phyloP scores from a whole-genome alignment of 495 filamentous ascomycete genomes.

The Pyrenula aspistea region DNA sequence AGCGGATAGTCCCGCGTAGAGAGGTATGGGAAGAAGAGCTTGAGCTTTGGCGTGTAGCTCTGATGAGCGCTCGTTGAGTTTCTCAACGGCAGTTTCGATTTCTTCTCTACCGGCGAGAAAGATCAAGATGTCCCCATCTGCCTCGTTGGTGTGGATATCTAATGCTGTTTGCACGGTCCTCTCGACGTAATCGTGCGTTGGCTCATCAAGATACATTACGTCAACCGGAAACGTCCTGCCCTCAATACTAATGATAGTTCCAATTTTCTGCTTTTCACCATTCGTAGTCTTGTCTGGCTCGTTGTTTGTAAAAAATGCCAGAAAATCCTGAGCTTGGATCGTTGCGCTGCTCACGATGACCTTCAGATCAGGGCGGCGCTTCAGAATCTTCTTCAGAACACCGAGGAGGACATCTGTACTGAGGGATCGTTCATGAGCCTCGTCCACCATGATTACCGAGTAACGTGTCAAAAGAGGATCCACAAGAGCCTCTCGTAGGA shows the following conservation, averaged over 20 bases:
- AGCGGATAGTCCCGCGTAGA: conserved; percentile 80
- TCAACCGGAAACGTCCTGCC: conserved; percentile 91
- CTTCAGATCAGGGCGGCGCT: conserved; percentile 67
- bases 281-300: conserved; percentile 26
- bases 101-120: conserved; percentile 93
- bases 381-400: conserved; percentile 86
- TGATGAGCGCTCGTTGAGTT: conserved; percentile 65
- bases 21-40: conserved; percentile 62
- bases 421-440: conserved; percentile 91
- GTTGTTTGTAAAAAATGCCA: conserved; percentile 61
- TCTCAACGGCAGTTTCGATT: conserved; percentile 70
- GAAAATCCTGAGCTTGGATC: conserved; percentile 80
- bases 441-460: conserved; percentile 96
- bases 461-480: conserved; percentile 89
- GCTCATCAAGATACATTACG: conserved; percentile 67
- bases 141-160: conserved; percentile 82
- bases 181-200: conserved; percentile 82
- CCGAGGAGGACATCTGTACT: conserved; percentile 91
- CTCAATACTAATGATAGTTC: conserved; percentile 77
- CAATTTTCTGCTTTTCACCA: conserved; percentile 22
- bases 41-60: conserved; percentile 60
- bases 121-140: conserved; percentile 77
- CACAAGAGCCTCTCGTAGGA: conserved; percentile 86
- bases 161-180: conserved; percentile 79
- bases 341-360: conserved; percentile 94